Evolutionary conservation across 2,329 filamentous ascomycete genomes (phyloP), one percentile per base, ranked within the genome.

Genomic region (Mollisia scopiformis): DNA sequence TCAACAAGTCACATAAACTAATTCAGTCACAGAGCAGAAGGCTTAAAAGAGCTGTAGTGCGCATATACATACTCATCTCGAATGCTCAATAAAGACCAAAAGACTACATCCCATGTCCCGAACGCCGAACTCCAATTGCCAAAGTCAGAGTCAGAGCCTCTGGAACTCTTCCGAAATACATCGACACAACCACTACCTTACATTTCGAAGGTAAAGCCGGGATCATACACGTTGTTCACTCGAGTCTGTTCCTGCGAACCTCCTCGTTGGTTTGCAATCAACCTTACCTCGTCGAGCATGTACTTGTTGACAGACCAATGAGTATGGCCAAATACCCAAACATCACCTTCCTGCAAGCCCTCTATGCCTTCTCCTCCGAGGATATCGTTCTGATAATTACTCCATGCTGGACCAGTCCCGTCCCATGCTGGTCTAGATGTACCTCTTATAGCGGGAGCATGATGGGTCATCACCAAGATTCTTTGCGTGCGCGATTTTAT

Each of bases 271-370:
- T 47, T 47, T 14, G 43, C 21, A 27, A 27, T 27, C 13, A 25
- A 8, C 5, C 21, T 10, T 23, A 47, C 43, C 4, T 47, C 43
- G 11, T 28, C 43, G 13, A 27, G 43, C 23, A 6, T 47, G 21
- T 13, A 47, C 3, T 21, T 27, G 1, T 21, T 47, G n/a, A n/a
- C n/a, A 25, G 43, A 6, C 39, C 10, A 47, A 25, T 47, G 43
- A 10, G 43, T 47, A 16, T 57, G 54, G 2, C 54, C 54, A 37
- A 47, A 35, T 19, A 50, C 43, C 54, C 54, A 57, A 14, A 49
- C 39, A 49, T 57, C 54, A 1, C 54, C 39, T 16, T 57, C 28
- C 14, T 28, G 3, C 19, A 23, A 49, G n/a, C 53, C 33, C 21
- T 43, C 37, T 8, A 55, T 16, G 6, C 53, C 53, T 27, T 55